Percentiles rank a stretch among this genome's conserved stretches.
These are phyloP conservation scores for Mycena kentingensis DNA, from an alignment of 768 basidiomycete species.

Conservation along the genomic window DNA sequence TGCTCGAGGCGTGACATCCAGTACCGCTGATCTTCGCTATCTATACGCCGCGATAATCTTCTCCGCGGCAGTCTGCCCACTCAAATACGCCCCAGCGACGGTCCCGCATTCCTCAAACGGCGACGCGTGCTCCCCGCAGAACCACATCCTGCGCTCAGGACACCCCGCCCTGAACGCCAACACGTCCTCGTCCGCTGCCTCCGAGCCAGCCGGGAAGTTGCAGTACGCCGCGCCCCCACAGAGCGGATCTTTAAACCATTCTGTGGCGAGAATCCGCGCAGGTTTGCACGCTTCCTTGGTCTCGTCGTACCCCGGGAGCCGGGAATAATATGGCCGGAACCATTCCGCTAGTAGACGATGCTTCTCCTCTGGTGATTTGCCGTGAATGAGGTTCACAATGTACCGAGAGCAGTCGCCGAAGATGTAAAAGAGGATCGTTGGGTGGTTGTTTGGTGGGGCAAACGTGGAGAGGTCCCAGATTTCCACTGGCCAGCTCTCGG, in stretches of 20 bases:
- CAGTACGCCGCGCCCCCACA: conserved; percentile 23
- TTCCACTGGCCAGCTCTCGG: conserved; percentile 23
- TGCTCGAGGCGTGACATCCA: no score
- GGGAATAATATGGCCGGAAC: conserved; percentile 24
- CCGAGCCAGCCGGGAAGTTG: conserved; percentile 23
- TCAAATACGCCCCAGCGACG: conserved; percentile 23
- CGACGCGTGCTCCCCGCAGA: conserved; percentile 25
- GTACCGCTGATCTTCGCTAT: not conserved
- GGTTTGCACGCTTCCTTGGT: conserved; percentile 15
- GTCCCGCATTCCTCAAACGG: conserved; percentile 27
- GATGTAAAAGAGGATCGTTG: conserved; percentile 23
- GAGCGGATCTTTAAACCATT: conserved; percentile 21
- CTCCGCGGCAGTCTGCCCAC: conserved; percentile 16
- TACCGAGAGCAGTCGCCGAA: conserved; percentile 25
- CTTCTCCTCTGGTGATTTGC: conserved; percentile 20
- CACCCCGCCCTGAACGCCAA: conserved; percentile 20
- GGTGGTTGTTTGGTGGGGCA: conserved; percentile 24
- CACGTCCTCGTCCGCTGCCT: conserved; percentile 23
- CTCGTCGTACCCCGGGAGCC: conserved; percentile 19
- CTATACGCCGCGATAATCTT: conserved; percentile 1
- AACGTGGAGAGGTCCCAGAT: conserved; percentile 26
- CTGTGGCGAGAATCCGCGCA: conserved; percentile 20
- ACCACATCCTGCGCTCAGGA: conserved; percentile 19
- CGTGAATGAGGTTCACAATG: conserved; percentile 20
- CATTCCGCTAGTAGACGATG: conserved; percentile 16